Conservation (phyloP, 768 basidiomycete species). For the Boletus fagicola region DNA sequence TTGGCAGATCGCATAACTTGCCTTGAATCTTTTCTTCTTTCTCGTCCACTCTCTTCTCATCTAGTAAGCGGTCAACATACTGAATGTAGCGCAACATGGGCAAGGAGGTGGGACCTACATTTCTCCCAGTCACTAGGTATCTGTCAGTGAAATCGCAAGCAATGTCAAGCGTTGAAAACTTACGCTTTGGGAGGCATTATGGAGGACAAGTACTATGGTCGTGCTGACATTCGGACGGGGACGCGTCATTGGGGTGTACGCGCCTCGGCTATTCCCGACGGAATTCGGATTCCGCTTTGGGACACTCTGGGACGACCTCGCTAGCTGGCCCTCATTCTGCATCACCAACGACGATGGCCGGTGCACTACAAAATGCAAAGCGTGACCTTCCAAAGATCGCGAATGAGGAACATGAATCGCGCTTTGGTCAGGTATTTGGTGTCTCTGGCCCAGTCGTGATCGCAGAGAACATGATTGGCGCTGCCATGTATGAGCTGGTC, state of each 20-base stretch:
- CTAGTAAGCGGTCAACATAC: slow-evolving; percentile 39
- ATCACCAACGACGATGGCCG: slow-evolving; percentile 63
- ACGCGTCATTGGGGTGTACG: slow-evolving; percentile 38
- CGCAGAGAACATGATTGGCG: slow-evolving; percentile 91
- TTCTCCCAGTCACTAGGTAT: slow-evolving; percentile 92
- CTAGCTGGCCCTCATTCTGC: neutral
- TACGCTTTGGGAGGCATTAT: slow-evolving; percentile 95
- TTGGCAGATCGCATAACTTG: slow-evolving; percentile 34
- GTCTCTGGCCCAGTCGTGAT: slow-evolving; percentile 99
- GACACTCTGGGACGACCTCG: slow-evolving; percentile 1
- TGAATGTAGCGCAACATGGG: slow-evolving; percentile 1
- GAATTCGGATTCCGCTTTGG: slow-evolving; percentile 32
- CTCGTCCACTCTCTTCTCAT: slow-evolving; percentile 80
- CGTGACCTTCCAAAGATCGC: slow-evolving; percentile 81
- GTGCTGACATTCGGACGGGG: slow-evolving; percentile 22
- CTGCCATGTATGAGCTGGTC: slow-evolving; percentile 97
- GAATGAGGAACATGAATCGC: slow-evolving; percentile 87
- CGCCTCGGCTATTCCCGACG: slow-evolving; percentile 27
- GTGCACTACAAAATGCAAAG: slow-evolving; percentile 89
- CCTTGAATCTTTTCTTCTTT: slow-evolving; percentile 93
- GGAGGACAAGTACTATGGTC: slow-evolving; percentile 24
- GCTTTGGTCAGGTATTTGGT: slow-evolving; percentile 86
- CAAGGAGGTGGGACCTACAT: slow-evolving; percentile 50
- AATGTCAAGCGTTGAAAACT: slow-evolving; percentile 35
- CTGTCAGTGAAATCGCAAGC: slow-evolving; percentile 8